A percentile compares a stretch with the other conserved stretches of the same genome.
Evolutionary conservation across 345 rosid species (phyloP).

Genomic region (Camelina sativa): DNA sequence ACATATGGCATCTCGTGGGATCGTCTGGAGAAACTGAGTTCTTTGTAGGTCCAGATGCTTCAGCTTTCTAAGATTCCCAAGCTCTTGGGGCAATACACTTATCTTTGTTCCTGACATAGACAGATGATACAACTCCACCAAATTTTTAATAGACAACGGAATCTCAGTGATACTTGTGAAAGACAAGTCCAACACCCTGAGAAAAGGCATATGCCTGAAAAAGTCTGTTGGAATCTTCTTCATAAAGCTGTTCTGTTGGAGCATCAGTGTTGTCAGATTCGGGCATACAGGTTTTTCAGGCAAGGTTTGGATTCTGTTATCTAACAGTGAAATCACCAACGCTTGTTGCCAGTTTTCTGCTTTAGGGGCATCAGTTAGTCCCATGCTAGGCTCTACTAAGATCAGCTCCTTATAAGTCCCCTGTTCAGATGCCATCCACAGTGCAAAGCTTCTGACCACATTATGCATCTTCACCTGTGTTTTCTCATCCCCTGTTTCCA

Average conservation of each 20-base stretch:
- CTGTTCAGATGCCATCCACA: slow-evolving; percentile 44
- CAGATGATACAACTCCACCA: slow-evolving; percentile 50
- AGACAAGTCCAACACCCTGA: slow-evolving; percentile 46
- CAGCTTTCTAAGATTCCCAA: slow-evolving; percentile 49
- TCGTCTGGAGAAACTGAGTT: slow-evolving; percentile 50
- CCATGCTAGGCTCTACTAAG: slow-evolving; percentile 39
- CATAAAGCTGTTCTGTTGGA: slow-evolving; percentile 36
- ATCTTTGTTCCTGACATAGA: slow-evolving; percentile 56
- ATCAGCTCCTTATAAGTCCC: slow-evolving; percentile 41
- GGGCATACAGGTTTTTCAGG: slow-evolving; percentile 45
- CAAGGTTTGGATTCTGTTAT: slow-evolving; percentile 49
- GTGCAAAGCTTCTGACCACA: slow-evolving; percentile 44
- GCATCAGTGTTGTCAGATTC: slow-evolving; percentile 41
- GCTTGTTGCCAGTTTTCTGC: slow-evolving; percentile 44
- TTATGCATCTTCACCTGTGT: slow-evolving; percentile 47
- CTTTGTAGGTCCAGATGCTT: slow-evolving; percentile 56
- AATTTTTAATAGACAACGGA: slow-evolving; percentile 47
- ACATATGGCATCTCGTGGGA: slow-evolving; percentile 51
- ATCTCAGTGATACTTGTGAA: slow-evolving; percentile 53
- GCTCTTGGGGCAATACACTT: slow-evolving; percentile 49
- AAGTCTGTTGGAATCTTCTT: slow-evolving; percentile 37
- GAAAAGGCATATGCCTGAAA: slow-evolving; percentile 49
- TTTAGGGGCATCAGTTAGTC: slow-evolving; percentile 40
- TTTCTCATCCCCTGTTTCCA: slow-evolving; percentile 41
- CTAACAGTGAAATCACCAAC: slow-evolving; percentile 49